These are phyloP conservation scores for Boletales sp. DNA, from an alignment of 768 basidiomycete genomes.

Conservation along the genomic window DNA sequence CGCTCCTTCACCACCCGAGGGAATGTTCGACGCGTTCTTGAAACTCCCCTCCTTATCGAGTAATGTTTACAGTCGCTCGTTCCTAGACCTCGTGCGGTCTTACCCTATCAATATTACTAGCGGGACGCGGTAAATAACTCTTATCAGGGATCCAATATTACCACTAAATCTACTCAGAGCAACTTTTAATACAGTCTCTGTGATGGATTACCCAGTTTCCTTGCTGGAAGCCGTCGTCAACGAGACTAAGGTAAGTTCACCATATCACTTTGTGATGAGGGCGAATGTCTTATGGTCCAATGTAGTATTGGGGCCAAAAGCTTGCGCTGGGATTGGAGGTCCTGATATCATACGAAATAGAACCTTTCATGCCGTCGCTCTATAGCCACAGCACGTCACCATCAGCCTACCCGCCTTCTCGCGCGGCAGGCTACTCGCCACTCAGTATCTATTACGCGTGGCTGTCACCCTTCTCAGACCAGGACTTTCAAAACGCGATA, in stretches of 20 bases:
- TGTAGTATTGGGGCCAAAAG: background rate
- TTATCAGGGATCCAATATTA: background rate
- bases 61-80: constrained; percentile 12
- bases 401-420: constrained; percentile 45
- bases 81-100: constrained; percentile 11
- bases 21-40: constrained; percentile 25
- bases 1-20: background rate
- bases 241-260: constrained; percentile 13
- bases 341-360: constrained; percentile 29
- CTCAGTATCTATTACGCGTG: constrained; percentile 39
- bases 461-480: background rate
- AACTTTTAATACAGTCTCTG: background rate
- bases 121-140: constrained; percentile 6
- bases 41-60: constrained; percentile 1
- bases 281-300: background rate
- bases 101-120: background rate
- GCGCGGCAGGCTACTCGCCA: constrained; percentile 34
- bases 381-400: constrained; percentile 33
- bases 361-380: constrained; percentile 45
- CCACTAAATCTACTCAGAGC: background rate
- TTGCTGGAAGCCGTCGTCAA: constrained; percentile 10
- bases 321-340: background rate
- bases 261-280: background rate
- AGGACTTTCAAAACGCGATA: constrained; percentile 33
- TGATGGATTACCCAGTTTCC: constrained; percentile 4